These are phyloP conservation scores for Wickerhamomyces pijperi DNA, from an alignment of 805 yeast genomes.

Conservation along the genomic window DNA sequence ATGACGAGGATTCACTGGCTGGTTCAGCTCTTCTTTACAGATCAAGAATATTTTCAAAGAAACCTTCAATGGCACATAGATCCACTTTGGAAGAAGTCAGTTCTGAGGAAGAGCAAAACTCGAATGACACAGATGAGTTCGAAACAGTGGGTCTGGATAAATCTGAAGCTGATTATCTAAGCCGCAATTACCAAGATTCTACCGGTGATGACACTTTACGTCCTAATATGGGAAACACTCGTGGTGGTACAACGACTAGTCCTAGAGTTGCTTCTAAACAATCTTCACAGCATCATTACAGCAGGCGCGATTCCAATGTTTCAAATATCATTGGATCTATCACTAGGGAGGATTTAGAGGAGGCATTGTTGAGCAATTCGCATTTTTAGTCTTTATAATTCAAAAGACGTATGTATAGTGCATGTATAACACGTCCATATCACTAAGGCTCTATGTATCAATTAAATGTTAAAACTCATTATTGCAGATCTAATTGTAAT, in stretches of 20 bases:
- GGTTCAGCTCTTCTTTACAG: slow-evolving; percentile 16
- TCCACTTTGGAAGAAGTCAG: not conserved
- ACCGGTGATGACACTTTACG: not conserved
- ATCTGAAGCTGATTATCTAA: not conserved
- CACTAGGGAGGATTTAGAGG: slow-evolving; percentile 30
- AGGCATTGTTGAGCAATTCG: slow-evolving; percentile 26
- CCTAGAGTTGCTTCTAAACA: no score
- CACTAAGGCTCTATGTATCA: no score
- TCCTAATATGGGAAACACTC: no score
- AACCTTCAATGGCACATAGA: slow-evolving; percentile 4
- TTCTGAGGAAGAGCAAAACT: not conserved
- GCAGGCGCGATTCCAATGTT: not conserved
- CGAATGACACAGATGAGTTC: slow-evolving; percentile 9
- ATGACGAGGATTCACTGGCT: slow-evolving; percentile 1
- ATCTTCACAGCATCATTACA: no score
- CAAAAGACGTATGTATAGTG: no score
- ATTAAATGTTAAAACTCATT: no score
- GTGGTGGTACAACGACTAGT: no score
- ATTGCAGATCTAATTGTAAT: no score
- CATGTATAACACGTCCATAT: no score
- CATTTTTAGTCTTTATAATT: no score
- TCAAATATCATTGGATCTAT: slow-evolving; percentile 6
- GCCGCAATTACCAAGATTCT: not conserved
- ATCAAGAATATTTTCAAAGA: slow-evolving; percentile 14
- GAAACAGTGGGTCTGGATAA: slow-evolving; percentile 8